A percentile compares a stretch with the other conserved stretches of the same genome.
Evolutionary conservation across 495 filamentous ascomycete species (phyloP).

Genomic region (Hyaloscypha bicolor): DNA sequence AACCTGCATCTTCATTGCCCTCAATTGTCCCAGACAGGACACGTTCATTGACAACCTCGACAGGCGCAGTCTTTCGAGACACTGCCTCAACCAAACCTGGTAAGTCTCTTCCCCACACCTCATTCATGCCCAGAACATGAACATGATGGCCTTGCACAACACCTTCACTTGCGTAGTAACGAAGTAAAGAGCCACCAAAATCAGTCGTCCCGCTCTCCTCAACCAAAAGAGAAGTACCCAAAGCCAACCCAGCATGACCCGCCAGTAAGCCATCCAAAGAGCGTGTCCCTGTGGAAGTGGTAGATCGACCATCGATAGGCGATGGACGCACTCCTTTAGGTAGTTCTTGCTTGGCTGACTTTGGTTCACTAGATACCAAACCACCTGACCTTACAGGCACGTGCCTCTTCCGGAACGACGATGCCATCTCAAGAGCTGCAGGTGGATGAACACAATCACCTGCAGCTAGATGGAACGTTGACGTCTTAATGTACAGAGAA

Average conservation of each 20-base stretch:
- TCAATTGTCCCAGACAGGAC: too few species aligned
- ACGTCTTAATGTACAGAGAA: too few species aligned
- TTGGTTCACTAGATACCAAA: not conserved
- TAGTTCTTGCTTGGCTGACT: slow-evolving; percentile 37
- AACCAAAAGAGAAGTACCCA: slow-evolving; percentile 80
- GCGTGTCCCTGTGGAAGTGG: slow-evolving; percentile 86
- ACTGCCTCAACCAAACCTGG: slow-evolving; percentile 62
- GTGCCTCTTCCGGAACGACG: not conserved
- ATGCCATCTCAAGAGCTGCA: not conserved
- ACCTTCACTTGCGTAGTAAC: slow-evolving; percentile 92
- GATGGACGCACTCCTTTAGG: slow-evolving; percentile 80
- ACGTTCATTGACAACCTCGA: not conserved
- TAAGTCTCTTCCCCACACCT: slow-evolving; percentile 79
- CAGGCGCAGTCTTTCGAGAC: too few species aligned
- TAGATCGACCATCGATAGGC: slow-evolving; percentile 82
- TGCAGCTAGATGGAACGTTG: too few species aligned
- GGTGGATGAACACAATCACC: too few species aligned
- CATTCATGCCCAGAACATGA: slow-evolving; percentile 78
- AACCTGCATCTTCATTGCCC: too few species aligned
- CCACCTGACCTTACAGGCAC: not conserved
- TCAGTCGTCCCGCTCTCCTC: slow-evolving; percentile 95
- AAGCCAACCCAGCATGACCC: slow-evolving; percentile 83
- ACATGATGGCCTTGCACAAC: slow-evolving; percentile 89
- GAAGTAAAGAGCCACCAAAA: slow-evolving; percentile 80
- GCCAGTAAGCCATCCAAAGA: slow-evolving; percentile 85